phyloP scores from a whole-genome alignment of 2,329 filamentous ascomycete species.

The Hymenoscyphus albidus region DNA sequence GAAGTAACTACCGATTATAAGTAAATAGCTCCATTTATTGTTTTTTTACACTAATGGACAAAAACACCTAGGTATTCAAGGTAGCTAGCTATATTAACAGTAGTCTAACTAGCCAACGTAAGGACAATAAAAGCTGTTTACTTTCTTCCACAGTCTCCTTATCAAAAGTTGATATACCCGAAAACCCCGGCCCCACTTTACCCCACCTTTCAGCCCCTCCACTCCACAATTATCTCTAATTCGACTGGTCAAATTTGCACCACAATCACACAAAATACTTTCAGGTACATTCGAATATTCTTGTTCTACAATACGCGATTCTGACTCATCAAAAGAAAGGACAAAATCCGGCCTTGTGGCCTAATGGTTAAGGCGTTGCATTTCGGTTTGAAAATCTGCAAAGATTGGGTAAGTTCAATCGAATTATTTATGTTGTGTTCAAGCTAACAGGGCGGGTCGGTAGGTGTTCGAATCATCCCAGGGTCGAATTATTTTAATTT shows the following conservation, averaged over 20 bases:
- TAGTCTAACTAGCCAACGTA: too few relatives aligned
- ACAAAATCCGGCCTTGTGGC: constrained; percentile 7
- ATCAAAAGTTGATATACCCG: not conserved
- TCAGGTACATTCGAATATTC: not conserved
- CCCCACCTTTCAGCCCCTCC: not conserved
- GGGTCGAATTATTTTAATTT: not conserved
- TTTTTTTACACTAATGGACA: too few relatives aligned
- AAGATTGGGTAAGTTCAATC: not conserved
- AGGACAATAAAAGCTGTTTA: too few relatives aligned
- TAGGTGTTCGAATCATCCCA: constrained; percentile 8
- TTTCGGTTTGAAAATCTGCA: constrained; percentile 9
- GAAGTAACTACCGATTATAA: too few relatives aligned
- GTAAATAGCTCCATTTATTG: too few relatives aligned
- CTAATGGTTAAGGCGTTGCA: constrained; percentile 13
- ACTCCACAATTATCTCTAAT: not conserved
- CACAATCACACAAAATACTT: not conserved
- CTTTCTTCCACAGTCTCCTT: not conserved
- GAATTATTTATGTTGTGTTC: too few relatives aligned
- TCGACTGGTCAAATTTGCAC: not conserved
- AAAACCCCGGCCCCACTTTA: not conserved
- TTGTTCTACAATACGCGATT: not conserved
- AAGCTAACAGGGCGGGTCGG: too few relatives aligned
- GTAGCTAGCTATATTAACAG: too few relatives aligned
- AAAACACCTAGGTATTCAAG: too few relatives aligned
- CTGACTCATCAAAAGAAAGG: too few relatives aligned